phyloP scores from a whole-genome alignment of 2,329 filamentous ascomycete species.

The Xylariaceae sp. region DNA sequence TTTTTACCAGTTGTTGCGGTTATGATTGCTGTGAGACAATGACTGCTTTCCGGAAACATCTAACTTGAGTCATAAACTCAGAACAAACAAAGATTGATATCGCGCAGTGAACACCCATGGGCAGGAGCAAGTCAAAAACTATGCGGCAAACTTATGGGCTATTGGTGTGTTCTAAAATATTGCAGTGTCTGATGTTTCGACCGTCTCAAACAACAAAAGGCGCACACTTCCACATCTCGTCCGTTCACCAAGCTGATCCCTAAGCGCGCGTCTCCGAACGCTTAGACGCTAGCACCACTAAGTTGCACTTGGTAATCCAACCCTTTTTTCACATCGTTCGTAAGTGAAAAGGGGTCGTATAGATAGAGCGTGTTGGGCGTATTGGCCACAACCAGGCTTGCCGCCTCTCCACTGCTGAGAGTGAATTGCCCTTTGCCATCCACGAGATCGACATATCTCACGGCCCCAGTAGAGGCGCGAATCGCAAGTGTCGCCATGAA shows the following conservation, averaged over 20 bases:
- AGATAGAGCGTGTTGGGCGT: constrained; percentile 51
- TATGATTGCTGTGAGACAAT: constrained; percentile 10
- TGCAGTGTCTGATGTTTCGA: too few relatives aligned
- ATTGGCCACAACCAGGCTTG: constrained; percentile 54
- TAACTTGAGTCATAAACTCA: background rate
- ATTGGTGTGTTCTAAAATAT: too few relatives aligned
- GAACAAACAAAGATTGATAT: too few relatives aligned
- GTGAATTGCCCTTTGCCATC: constrained; percentile 45
- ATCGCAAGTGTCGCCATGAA: constrained; percentile 52
- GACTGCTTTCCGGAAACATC: constrained; percentile 19
- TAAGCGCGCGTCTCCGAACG: too few relatives aligned
- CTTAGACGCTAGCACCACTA: constrained; percentile 31
- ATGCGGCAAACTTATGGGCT: too few relatives aligned
- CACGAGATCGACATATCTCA: constrained; percentile 47
- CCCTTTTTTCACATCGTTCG: constrained; percentile 45
- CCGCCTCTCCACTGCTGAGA: constrained; percentile 49
- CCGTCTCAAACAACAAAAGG: too few relatives aligned
- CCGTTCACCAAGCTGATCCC: too few relatives aligned
- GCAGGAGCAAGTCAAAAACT: too few relatives aligned
- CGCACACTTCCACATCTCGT: too few relatives aligned
- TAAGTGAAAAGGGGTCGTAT: constrained; percentile 52
- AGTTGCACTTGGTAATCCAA: constrained; percentile 46
- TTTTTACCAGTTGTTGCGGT: background rate
- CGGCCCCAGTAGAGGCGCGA: constrained; percentile 37
- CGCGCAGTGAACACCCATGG: too few relatives aligned